Conservation (phyloP, 2,329 filamentous ascomycete genomes). For the Stagonosporopsis tanaceti region DNA sequence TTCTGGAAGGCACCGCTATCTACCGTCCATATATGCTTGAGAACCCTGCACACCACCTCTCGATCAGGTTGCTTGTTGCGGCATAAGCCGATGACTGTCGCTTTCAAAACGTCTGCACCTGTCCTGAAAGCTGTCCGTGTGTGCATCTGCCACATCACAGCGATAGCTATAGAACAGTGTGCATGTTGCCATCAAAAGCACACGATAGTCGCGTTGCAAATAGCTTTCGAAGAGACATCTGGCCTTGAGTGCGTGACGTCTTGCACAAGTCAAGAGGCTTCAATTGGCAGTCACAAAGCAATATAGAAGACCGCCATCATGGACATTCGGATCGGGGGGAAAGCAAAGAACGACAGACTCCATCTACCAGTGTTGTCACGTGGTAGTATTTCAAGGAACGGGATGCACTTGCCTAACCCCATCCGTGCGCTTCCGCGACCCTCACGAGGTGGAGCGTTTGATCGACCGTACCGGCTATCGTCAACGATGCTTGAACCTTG, state of each 20-base stretch:
- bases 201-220: neutral
- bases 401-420: neutral
- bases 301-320: neutral
- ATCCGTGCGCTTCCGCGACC: conserved; percentile 9
- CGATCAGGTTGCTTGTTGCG: neutral
- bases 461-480: conserved; percentile 6
- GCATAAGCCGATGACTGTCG: neutral
- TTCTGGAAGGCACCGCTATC: neutral
- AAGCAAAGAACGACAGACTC: no score
- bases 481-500: conserved; percentile 2
- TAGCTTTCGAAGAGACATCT: neutral
- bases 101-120: neutral
- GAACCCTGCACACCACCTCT: neutral
- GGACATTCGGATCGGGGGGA: neutral
- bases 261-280: neutral
- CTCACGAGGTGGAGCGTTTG: conserved; percentile 11
- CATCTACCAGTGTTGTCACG: no score
- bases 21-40: neutral
- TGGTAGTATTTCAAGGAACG: neutral
- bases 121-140: neutral
- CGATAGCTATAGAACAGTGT: neutral
- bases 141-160: neutral
- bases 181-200: neutral
- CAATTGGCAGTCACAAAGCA: neutral
- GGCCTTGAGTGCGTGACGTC: neutral